Base-by-base conservation (phyloP, 805 yeast species). In the Metschnikowia arizonensis region DNA sequence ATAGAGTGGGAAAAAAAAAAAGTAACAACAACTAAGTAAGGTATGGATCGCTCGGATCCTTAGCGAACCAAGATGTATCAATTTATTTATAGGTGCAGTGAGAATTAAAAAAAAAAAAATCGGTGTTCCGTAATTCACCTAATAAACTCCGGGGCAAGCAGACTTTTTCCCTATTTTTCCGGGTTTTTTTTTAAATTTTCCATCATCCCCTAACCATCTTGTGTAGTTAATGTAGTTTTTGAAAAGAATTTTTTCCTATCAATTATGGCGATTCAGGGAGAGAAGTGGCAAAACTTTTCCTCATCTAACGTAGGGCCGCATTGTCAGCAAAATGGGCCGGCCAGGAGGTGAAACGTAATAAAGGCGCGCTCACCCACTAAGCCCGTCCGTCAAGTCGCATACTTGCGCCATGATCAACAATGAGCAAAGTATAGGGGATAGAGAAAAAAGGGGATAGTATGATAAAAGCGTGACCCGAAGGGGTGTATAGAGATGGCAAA, bases 301-400 rank as follows among this genome's bases (percentile, higher is more conserved):
- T 5, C 15, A 6, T n/a, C 26, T 11, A 33, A 33, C 25, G 24
- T 21, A 23, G 26, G 25, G 26, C 25, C 36, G 26, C 11, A 7
- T 19, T 14, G 26, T n/a, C 36, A 21, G 26, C 24, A 37, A 37
- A 17, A 17, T 7, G 33, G 17, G 18, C 25, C 25, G 15, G 33
- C 25, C 32, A 37, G 40, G 40, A 37, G 40, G 14, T 24, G 26
- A 37, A 19, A 17, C 31, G 40, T 33, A 37, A n/a, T n/a, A n/a
- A n/a, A 37, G 40, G 40, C 40, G 40, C 40, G 40, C 25, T 28
- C 31, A 26, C 31, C 18, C 6, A 14, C 38, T 19, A 21, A 28
- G 23, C 24, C 33, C 29, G 18, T 15, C 24, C 18, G 19, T 32
- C 40, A 33, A 28, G 19, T 32, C 40, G 40, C 40, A 37, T 37